phyloP scores from a whole-genome alignment of 2,329 filamentous ascomycete species.

The Podosphaera fusca region DNA sequence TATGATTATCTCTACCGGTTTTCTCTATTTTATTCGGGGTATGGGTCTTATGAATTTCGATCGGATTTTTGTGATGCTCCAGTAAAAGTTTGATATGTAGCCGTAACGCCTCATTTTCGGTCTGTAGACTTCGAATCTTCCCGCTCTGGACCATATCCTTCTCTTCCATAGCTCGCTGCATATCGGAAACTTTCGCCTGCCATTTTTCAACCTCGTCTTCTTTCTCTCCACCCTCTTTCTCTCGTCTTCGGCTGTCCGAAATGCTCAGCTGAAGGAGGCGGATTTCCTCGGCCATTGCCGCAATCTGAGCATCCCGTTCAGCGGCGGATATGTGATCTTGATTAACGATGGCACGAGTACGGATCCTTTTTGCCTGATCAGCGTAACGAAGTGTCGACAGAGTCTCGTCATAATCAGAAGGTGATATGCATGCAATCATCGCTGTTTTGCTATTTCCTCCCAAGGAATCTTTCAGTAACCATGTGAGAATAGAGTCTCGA shows the following conservation, averaged over 20 bases:
- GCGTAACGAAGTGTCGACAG: constrained; percentile 89
- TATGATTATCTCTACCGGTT: neutral
- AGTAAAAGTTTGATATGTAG: constrained; percentile 75
- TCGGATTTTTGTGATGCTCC: constrained; percentile 74
- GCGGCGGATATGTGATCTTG: constrained; percentile 83
- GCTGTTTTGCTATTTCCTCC: constrained; percentile 96
- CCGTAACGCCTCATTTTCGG: constrained; percentile 72
- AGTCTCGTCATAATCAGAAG: constrained; percentile 91
- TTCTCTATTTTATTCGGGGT: neutral
- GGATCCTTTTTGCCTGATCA: constrained; percentile 92
- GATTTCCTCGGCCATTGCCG: constrained; percentile 89
- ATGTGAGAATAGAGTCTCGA: constrained; percentile 60
- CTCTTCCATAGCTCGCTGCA: constrained; percentile 95
- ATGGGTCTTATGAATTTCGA: constrained; percentile 25
- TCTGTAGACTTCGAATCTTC: constrained; percentile 77
- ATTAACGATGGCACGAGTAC: constrained; percentile 82
- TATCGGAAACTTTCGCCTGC: constrained; percentile 65
- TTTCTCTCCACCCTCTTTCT: constrained; percentile 45
- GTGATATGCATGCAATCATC: constrained; percentile 96
- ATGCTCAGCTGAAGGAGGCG: constrained; percentile 58
- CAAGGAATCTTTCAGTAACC: constrained; percentile 86
- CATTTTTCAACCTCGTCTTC: constrained; percentile 84
- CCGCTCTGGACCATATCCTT: constrained; percentile 71
- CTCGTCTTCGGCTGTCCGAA: constrained; percentile 38
- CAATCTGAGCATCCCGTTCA: constrained; percentile 82